These are phyloP conservation scores for Ambrosia hybrid DNA, from an alignment of 140 eudicot genomes.

Conservation along the genomic window DNA sequence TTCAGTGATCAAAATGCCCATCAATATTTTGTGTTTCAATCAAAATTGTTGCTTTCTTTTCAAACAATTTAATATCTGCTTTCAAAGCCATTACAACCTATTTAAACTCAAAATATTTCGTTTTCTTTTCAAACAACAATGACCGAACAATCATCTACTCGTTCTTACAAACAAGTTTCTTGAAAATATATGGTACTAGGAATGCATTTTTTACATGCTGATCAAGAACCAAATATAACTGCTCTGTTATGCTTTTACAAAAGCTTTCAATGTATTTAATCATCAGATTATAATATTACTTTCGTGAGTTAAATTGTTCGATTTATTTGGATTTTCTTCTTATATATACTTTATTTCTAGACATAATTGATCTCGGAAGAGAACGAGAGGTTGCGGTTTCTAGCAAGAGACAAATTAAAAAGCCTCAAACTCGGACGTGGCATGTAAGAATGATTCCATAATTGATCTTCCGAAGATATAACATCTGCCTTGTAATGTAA, in stretches of 20 bases:
- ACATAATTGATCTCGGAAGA: neutral
- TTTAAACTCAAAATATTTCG: no score
- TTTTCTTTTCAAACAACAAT: no score
- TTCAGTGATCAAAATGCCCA: no score
- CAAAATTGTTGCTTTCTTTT: no score
- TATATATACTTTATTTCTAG: neutral
- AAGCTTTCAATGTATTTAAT: neutral
- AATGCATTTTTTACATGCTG: neutral
- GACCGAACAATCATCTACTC: neutral
- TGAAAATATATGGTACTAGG: no score
- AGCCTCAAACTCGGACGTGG: neutral
- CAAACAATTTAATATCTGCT: no score
- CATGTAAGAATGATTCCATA: no score
- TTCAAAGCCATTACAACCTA: no score
- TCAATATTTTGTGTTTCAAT: no score
- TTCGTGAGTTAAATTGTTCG: neutral
- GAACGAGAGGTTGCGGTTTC: neutral
- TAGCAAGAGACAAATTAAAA: neutral
- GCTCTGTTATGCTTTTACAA: neutral
- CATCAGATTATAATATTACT: neutral
- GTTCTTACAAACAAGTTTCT: neutral
- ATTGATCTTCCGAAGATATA: neutral
- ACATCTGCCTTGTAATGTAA: neutral
- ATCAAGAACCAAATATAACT: neutral
- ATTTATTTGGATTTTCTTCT: neutral